phyloP scores from a whole-genome alignment of 768 basidiomycete genomes.

The Udeniomyces megalosporus region DNA sequence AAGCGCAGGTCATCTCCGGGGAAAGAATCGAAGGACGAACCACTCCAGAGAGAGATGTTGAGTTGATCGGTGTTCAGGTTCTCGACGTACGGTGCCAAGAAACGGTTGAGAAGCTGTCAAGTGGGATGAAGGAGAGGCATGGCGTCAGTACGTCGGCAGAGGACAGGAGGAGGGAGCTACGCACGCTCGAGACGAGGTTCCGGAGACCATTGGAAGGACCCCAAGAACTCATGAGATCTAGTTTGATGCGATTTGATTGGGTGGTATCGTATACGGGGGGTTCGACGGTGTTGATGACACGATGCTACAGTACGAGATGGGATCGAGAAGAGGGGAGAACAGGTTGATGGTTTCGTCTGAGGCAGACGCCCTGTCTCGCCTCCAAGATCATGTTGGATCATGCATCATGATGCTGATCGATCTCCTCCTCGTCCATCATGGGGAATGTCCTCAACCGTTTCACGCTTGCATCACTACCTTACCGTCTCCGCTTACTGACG shows the following conservation, averaged over 20 bases:
- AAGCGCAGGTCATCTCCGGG: slow-evolving; percentile 31
- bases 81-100: slow-evolving; percentile 87
- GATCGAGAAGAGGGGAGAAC: background rate
- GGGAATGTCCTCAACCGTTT: too few species aligned
- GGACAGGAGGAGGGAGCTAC: background rate
- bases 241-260: background rate
- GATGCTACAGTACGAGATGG: background rate
- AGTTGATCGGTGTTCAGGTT: slow-evolving; percentile 90
- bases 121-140: background rate
- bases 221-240: slow-evolving; percentile 5
- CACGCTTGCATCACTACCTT: too few species aligned
- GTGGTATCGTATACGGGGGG: background rate
- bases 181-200: slow-evolving; percentile 10
- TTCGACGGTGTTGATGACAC: background rate
- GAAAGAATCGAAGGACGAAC: background rate
- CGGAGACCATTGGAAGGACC: slow-evolving; percentile 6
- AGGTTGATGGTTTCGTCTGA: too few species aligned
- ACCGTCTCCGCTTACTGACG: too few species aligned
- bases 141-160: background rate
- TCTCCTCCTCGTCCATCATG: too few species aligned
- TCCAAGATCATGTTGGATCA: too few species aligned
- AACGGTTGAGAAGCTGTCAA: slow-evolving; percentile 72
- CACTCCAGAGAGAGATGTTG: slow-evolving; percentile 80
- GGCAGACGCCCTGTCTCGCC: too few species aligned
- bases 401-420: too few species aligned